Conservation (phyloP, 306 rosid genomes). For the Luffa aegyptiaca region DNA sequence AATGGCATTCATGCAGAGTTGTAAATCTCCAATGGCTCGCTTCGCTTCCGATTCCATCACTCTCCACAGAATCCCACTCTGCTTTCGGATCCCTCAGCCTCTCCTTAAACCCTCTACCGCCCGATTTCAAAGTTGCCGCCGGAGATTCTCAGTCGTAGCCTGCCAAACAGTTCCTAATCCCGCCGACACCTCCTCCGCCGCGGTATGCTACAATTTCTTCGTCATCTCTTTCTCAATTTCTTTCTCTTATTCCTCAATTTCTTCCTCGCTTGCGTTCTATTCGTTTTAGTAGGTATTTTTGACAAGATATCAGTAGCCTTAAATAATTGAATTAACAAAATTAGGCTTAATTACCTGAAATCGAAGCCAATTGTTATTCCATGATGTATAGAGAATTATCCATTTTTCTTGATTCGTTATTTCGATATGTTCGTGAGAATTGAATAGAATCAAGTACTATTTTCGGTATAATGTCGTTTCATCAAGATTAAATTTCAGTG, state of each 20-base stretch:
- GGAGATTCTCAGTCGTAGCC: constrained; percentile 31
- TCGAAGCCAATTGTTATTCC: not conserved
- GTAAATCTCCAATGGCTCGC: constrained; percentile 43
- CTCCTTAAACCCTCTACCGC: constrained; percentile 5
- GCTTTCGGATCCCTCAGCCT: constrained; percentile 23
- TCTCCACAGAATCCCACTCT: constrained; percentile 54
- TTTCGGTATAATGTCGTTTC: not conserved
- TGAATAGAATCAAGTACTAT: not conserved
- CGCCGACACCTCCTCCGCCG: constrained; percentile 31
- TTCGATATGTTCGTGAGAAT: not conserved
- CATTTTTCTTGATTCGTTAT: not conserved
- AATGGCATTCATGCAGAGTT: not conserved
- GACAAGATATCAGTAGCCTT: not conserved
- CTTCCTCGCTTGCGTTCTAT: not conserved
- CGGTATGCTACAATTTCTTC: constrained; percentile 24
- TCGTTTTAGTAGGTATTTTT: not conserved
- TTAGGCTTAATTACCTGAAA: not conserved
- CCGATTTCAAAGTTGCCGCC: constrained; percentile 14
- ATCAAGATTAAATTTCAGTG: not conserved
- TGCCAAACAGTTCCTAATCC: constrained; percentile 50
- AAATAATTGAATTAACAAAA: not conserved
- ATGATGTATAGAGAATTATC: not conserved
- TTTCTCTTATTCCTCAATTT: not conserved
- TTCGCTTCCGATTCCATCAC: constrained; percentile 45
- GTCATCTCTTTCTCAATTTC: not conserved